phyloP scores from a whole-genome alignment of 768 basidiomycete species.

The Russula dissimulans region DNA sequence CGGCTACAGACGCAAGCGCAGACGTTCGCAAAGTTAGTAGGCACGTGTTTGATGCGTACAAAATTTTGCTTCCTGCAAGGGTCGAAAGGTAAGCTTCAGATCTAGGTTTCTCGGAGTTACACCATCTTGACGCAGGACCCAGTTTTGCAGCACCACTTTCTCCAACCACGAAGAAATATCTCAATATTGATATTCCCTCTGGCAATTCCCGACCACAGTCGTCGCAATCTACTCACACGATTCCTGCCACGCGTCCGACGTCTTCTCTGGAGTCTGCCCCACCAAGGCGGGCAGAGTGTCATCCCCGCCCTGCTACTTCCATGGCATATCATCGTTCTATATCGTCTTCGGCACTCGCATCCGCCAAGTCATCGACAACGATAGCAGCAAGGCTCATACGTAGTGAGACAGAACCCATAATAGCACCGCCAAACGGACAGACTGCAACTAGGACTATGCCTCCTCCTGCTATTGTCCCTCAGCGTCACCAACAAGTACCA shows the following conservation, averaged over 20 bases:
- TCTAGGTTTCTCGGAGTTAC: not conserved
- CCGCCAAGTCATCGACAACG: not conserved
- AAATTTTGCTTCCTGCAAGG: conserved; percentile 54
- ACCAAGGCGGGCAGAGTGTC: not conserved
- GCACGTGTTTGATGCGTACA: conserved; percentile 70
- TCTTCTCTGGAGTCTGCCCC: conserved; percentile 10
- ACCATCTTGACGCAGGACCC: conserved; percentile 10
- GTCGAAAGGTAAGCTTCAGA: conserved; percentile 47
- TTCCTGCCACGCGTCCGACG: conserved; percentile 9
- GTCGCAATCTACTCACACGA: conserved; percentile 7
- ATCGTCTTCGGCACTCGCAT: conserved; percentile 5
- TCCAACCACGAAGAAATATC: conserved; percentile 47
- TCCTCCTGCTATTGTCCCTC: conserved; percentile 11
- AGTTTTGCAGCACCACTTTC: conserved; percentile 71
- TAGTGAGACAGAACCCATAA: not conserved
- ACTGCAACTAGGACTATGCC: conserved; percentile 1
- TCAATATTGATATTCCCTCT: conserved; percentile 12
- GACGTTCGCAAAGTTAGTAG: conserved; percentile 64
- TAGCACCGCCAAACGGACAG: not conserved
- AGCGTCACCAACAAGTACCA: not conserved
- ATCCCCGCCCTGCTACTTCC: conserved; percentile 16
- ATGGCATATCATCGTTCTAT: conserved; percentile 6
- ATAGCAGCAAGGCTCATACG: not conserved
- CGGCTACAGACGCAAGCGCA: conserved; percentile 64
- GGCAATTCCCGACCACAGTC: conserved; percentile 13